Evolutionary conservation across 1,139 yeast genomes (phyloP).

Genomic region (Debaryomycetaceae sp.): DNA sequence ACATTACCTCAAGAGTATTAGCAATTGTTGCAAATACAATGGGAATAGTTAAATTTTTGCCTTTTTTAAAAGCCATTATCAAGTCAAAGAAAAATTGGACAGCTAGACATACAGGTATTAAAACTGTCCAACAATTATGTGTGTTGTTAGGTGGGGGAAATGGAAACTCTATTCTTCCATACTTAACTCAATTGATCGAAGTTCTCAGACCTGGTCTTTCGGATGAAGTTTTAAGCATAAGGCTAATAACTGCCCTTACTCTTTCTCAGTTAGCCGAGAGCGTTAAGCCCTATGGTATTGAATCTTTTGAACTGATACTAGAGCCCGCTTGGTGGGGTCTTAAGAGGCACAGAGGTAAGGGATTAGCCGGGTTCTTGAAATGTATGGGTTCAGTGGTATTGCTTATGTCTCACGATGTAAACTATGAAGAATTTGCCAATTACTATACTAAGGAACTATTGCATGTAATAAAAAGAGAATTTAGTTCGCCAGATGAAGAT

Average conservation of each 20-base stretch:
- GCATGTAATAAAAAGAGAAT: slow-evolving; percentile 66
- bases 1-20: slow-evolving; percentile 72
- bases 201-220: slow-evolving; percentile 59
- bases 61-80: slow-evolving; percentile 81
- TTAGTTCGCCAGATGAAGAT: slow-evolving; percentile 82
- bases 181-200: slow-evolving; percentile 60
- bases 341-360: slow-evolving; percentile 71
- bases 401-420: slow-evolving; percentile 59
- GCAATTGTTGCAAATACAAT: slow-evolving; percentile 84
- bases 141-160: slow-evolving; percentile 65
- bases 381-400: slow-evolving; percentile 83
- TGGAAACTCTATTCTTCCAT: slow-evolving; percentile 60
- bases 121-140: slow-evolving; percentile 74
- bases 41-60: slow-evolving; percentile 69
- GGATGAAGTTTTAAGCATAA: slow-evolving; percentile 69
- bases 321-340: slow-evolving; percentile 85
- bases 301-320: slow-evolving; percentile 66
- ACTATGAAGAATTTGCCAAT: slow-evolving; percentile 67
- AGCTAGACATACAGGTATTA: slow-evolving; percentile 85
- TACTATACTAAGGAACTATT: slow-evolving; percentile 77
- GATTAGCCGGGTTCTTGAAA: slow-evolving; percentile 70
- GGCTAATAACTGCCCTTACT: slow-evolving; percentile 70
- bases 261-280: slow-evolving; percentile 78
- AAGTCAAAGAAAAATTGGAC: slow-evolving; percentile 77
- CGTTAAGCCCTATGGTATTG: slow-evolving; percentile 89